Percentiles rank a stretch among this genome's conserved stretches.
Conservation (phyloP, 352 stramenopile genomes). For the Phytophthora hibernalis region DNA sequence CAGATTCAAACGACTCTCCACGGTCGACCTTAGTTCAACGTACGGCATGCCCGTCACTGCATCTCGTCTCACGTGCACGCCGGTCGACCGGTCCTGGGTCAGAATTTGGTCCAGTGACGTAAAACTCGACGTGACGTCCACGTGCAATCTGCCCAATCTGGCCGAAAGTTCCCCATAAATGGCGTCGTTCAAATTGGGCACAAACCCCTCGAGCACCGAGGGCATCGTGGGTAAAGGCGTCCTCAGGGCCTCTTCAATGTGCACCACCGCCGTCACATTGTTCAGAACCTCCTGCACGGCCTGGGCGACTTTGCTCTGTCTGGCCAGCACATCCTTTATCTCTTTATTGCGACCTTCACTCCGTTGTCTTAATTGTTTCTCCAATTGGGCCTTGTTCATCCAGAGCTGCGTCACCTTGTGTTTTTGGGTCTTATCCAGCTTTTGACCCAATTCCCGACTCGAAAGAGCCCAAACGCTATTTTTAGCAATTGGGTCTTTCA, state of each 20-base stretch:
- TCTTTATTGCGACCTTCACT: slow-evolving; percentile 22
- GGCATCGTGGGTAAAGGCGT: slow-evolving; percentile 17
- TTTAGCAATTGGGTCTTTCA: slow-evolving; percentile 1
- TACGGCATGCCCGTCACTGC: slow-evolving; percentile 12
- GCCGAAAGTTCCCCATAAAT: slow-evolving; percentile 28
- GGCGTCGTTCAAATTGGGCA: slow-evolving; percentile 27
- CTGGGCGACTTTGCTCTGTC: slow-evolving; percentile 22
- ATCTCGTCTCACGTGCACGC: slow-evolving; percentile 20
- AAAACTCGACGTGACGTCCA: slow-evolving; percentile 8
- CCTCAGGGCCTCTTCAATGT: slow-evolving; percentile 30
- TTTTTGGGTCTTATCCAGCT: slow-evolving; percentile 21
- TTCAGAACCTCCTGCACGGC: slow-evolving; percentile 15
- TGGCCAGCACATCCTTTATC: slow-evolving; percentile 16
- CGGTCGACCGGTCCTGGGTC: slow-evolving; percentile 6
- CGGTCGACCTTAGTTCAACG: slow-evolving; percentile 21
- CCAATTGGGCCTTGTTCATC: slow-evolving; percentile 14
- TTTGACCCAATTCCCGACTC: neutral
- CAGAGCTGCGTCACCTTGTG: slow-evolving; percentile 13
- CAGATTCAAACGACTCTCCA: slow-evolving; percentile 5
- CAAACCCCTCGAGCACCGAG: slow-evolving; percentile 17
- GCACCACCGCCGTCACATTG: slow-evolving; percentile 21
- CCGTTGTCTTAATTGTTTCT: slow-evolving; percentile 19
- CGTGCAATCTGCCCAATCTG: slow-evolving; percentile 17
- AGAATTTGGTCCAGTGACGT: neutral
- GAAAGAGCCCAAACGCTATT: neutral